Evolutionary conservation across 768 basidiomycete species (phyloP).

Genomic region (Amanita polypyramis): DNA sequence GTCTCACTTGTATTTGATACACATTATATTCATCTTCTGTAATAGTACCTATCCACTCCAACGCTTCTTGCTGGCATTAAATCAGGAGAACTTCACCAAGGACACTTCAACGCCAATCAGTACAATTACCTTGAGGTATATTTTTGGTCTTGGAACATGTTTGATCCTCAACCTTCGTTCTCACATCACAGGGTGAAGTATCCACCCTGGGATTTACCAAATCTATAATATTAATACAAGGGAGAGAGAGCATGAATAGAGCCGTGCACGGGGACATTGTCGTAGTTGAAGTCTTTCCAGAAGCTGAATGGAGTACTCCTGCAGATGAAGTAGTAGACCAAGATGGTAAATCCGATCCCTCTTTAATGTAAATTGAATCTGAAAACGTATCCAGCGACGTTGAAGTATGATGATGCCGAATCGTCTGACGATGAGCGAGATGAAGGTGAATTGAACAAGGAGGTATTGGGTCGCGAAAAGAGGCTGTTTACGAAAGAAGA

Average conservation of each 20-base stretch:
- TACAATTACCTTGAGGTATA: constrained; percentile 92
- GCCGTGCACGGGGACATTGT: constrained; percentile 92
- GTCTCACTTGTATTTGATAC: constrained; percentile 8
- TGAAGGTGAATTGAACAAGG: constrained; percentile 30
- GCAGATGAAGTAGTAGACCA: constrained; percentile 91
- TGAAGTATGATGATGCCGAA: constrained; percentile 83
- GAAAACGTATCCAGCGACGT: constrained; percentile 39
- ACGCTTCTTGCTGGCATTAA: constrained; percentile 77
- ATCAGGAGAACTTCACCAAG: constrained; percentile 76
- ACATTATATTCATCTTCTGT: constrained; percentile 2
- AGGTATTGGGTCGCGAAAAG: constrained; percentile 29
- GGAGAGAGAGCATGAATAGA: constrained; percentile 91
- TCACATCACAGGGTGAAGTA: constrained; percentile 58
- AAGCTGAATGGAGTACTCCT: constrained; percentile 87
- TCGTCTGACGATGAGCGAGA: constrained; percentile 52
- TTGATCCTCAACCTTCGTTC: background rate
- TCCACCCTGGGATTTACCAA: constrained; percentile 62
- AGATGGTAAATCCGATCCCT: constrained; percentile 45
- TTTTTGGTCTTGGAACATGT: background rate
- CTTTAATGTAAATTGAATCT: background rate
- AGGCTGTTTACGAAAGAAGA: constrained; percentile 28
- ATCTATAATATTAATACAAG: constrained; percentile 75
- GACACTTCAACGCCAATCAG: constrained; percentile 89
- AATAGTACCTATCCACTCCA: constrained; percentile 68
- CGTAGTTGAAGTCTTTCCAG: constrained; percentile 77